phyloP scores from a whole-genome alignment of 169 alveolate species.

The Amoebophrya sp. region DNA sequence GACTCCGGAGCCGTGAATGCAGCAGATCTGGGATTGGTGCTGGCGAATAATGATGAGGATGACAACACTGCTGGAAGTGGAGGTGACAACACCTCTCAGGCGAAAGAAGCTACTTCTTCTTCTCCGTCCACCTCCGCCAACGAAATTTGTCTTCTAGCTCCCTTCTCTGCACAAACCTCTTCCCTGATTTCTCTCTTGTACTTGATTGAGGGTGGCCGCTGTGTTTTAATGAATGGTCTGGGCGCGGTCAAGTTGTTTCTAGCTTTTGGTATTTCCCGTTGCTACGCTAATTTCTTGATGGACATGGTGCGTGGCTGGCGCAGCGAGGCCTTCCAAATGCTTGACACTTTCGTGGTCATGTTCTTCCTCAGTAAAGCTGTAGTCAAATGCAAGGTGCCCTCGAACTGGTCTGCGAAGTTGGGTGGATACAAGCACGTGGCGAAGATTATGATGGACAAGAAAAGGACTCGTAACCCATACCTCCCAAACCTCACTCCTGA shows the following conservation, averaged over 20 bases:
- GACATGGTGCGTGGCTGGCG: not conserved
- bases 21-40: slow-evolving; percentile 67
- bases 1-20: slow-evolving; percentile 75
- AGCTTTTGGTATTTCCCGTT: not conserved
- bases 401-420: not conserved
- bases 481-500: not conserved
- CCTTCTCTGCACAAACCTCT: not conserved
- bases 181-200: not conserved
- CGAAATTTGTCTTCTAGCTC: not conserved
- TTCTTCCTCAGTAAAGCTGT: not conserved
- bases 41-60: not conserved
- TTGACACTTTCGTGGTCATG: not conserved
- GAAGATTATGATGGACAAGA: not conserved
- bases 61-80: not conserved
- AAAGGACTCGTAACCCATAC: too few species aligned
- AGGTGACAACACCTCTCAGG: not conserved
- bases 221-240: not conserved
- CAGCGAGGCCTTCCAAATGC: not conserved
- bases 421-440: not conserved
- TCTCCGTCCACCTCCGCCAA: not conserved
- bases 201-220: not conserved
- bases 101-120: too few species aligned
- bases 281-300: not conserved
- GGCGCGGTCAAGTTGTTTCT: slow-evolving; percentile 13
- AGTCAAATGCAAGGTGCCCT: not conserved